phyloP scores from a whole-genome alignment of 2,329 filamentous ascomycete species.

The Cercospora sp. region DNA sequence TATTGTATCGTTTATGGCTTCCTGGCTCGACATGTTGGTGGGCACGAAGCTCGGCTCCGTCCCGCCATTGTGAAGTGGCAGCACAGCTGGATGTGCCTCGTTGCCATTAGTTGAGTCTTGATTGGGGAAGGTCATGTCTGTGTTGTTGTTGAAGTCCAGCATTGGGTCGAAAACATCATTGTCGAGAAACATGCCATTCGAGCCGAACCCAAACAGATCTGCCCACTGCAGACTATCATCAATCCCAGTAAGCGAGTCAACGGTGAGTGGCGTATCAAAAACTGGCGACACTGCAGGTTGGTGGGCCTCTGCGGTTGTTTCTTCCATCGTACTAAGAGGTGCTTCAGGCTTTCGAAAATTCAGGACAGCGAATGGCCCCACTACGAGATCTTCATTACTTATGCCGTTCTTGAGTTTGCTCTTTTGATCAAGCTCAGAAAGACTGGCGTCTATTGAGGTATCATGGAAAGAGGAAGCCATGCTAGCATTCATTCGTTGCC shows the following conservation, averaged over 20 bases:
- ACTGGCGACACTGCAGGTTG: neutral
- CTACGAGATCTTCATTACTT: neutral
- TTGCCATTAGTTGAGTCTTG: neutral
- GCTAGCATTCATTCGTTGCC: conserved; percentile 10
- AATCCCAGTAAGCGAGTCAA: conserved; percentile 10
- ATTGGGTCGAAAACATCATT: conserved; percentile 11
- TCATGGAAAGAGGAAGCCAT: conserved; percentile 6
- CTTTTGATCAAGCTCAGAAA: conserved; percentile 12
- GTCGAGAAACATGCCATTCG: conserved; percentile 8
- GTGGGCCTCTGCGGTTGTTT: neutral
- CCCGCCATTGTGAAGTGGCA: neutral
- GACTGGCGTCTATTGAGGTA: conserved; percentile 8
- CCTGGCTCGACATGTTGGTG: neutral
- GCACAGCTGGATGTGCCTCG: too few relatives aligned
- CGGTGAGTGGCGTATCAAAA: conserved; percentile 3
- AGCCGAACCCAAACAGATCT: conserved; percentile 15
- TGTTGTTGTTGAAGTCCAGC: conserved; percentile 8
- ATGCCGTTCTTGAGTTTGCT: conserved; percentile 1
- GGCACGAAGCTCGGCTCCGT: neutral
- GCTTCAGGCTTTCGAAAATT: neutral
- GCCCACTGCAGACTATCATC: conserved; percentile 17
- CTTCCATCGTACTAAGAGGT: neutral
- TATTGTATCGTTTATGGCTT: too few relatives aligned
- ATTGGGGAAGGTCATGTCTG: neutral
- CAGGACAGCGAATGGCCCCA: conserved; percentile 14